A percentile compares a stretch with the other conserved stretches of the same genome.
These are phyloP conservation scores for Fusarium tricinctum DNA, from an alignment of 2,329 filamentous ascomycete genomes.

Conservation along the genomic window DNA sequence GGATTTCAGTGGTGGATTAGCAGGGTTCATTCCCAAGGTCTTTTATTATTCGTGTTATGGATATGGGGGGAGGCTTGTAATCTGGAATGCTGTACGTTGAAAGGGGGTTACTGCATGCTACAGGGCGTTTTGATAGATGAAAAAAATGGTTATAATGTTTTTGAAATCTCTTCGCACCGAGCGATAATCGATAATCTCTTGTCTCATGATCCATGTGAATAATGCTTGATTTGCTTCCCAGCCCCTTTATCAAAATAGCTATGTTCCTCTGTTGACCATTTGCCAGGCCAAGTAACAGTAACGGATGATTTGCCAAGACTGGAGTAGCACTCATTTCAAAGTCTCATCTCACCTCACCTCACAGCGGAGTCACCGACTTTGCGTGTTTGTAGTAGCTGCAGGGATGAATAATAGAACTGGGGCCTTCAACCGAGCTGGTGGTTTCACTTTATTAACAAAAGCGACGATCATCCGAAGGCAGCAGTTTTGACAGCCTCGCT, in stretches of 20 bases:
- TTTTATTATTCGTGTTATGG: slow-evolving; percentile 25
- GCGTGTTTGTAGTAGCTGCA: slow-evolving; percentile 26
- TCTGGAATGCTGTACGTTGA: slow-evolving; percentile 44
- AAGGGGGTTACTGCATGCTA: slow-evolving; percentile 46
- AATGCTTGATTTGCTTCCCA: slow-evolving; percentile 16
- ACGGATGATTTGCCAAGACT: slow-evolving; percentile 36
- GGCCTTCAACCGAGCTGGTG: slow-evolving; percentile 38
- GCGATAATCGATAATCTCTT: slow-evolving; percentile 23
- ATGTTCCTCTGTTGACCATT: slow-evolving; percentile 11
- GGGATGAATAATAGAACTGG: slow-evolving; percentile 24
- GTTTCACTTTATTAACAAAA: slow-evolving; percentile 34
- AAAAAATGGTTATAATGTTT: slow-evolving; percentile 45
- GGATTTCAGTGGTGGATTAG: slow-evolving; percentile 18
- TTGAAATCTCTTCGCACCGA: slow-evolving; percentile 9
- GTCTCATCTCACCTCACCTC: slow-evolving; percentile 31
- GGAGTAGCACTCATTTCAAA: slow-evolving; percentile 30
- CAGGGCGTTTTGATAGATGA: slow-evolving; percentile 51
- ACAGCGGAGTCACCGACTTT: slow-evolving; percentile 24
- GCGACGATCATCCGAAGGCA: slow-evolving; percentile 37
- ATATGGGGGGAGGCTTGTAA: slow-evolving; percentile 45
- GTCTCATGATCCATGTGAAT: slow-evolving; percentile 8
- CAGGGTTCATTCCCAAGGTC: slow-evolving; percentile 31
- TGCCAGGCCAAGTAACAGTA: slow-evolving; percentile 5
- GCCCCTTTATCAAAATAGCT: slow-evolving; percentile 22
- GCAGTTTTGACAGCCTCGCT: slow-evolving; percentile 12